Conservation (phyloP, 2,329 filamentous ascomycete species). For the Colletotrichum tanaceti region DNA sequence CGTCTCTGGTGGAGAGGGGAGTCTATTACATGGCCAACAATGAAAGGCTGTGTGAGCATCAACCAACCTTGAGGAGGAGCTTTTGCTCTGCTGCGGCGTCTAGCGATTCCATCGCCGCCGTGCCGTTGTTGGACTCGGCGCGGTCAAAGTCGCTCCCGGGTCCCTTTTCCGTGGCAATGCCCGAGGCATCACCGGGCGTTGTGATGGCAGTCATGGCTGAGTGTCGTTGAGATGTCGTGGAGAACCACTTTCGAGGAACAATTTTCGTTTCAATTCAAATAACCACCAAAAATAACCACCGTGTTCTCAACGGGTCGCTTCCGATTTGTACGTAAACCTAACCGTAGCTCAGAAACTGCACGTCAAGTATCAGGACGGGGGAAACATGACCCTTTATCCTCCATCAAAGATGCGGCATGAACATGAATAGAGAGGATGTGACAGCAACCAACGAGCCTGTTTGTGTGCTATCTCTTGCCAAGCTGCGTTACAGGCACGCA, state of each 20-base stretch:
- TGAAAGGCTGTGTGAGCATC: background rate
- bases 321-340: background rate
- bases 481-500: conserved; percentile 8
- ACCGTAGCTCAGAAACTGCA: background rate
- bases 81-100: conserved; percentile 47
- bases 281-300: background rate
- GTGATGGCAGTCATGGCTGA: conserved; percentile 24
- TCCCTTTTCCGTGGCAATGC: conserved; percentile 22
- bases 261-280: no score
- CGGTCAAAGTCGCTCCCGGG: conserved; percentile 32
- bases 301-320: background rate
- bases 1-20: no score
- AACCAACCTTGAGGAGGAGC: conserved; percentile 45
- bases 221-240: background rate
- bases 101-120: conserved; percentile 41
- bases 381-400: conserved; percentile 30
- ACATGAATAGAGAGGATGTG: background rate
- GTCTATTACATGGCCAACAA: background rate
- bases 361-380: background rate
- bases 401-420: background rate
- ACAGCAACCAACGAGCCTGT: background rate
- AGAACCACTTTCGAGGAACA: background rate
- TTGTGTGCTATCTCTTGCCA: conserved; percentile 15
- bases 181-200: conserved; percentile 15
- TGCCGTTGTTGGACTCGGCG: conserved; percentile 27